Evolutionary conservation across 495 filamentous ascomycete species (phyloP), one percentile per base, ranked within the genome.

Genomic region (Podospora tetraspora): DNA sequence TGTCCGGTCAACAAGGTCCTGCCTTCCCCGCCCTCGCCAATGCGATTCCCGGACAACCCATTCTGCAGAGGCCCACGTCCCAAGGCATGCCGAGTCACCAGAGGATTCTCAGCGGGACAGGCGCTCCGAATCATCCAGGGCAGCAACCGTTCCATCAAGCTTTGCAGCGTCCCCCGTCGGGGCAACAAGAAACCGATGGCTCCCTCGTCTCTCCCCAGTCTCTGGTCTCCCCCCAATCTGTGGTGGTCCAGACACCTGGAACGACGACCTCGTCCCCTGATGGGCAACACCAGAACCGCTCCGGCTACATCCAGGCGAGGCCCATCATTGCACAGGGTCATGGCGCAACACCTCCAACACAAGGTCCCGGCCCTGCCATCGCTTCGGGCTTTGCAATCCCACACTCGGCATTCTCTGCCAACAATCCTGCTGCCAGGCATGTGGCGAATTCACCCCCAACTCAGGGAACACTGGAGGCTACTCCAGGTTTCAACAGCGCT

Each of bases 311-410:
- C 16, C 43, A 52, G 43, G 43, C 43, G 5, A 52, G 19, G 6
- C 25, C 60, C n/a, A 32, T 11, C 32, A 34, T 59, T n/a, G 19
- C 43, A n/a, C 65, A 37, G 16, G 58, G 67, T 21, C 65, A 64
- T 10, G 68, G 66, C 27, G 27, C 65, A 32, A 59, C 68, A 27
- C 65, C 71, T 3, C 56, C 69, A 4, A 60, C 69, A 10, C 73
- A 68, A 56, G 32, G 57, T 25, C 69, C 27, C n/a, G 59, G 67
- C 22, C 69, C 69, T 7, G 62, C 57, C 8, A 67, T 62, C 4
- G 67, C 70, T 3, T 60, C 67, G 57, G 56, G 32, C n/a, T 69
- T 71, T 27, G 61, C 71, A 3, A 69, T 72, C 29, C 68, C 73
- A 3, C 57, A 71, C 21, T 64, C 69, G 6, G 61, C 64, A n/a